A percentile compares a stretch with the other conserved stretches of the same genome.
Evolutionary conservation across 176 grass and related monocot genomes (phyloP).

Genomic region (Oryza nivara): DNA sequence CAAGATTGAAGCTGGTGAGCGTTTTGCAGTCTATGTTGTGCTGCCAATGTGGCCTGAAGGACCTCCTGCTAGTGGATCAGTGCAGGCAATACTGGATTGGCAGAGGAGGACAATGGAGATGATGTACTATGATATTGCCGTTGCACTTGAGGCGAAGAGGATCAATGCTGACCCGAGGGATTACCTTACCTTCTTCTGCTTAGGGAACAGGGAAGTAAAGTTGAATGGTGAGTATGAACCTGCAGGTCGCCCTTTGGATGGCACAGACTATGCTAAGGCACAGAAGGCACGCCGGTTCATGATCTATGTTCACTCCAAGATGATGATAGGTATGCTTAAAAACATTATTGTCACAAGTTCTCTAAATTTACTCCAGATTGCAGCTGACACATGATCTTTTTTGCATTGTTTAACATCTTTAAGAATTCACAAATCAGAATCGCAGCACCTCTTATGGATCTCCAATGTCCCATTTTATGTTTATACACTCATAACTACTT

Average conservation of each 20-base stretch:
- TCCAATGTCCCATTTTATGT: not conserved
- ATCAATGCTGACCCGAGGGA: slow-evolving; percentile 64
- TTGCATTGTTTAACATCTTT: not conserved
- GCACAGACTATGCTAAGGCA: slow-evolving; percentile 64
- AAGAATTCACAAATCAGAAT: not conserved
- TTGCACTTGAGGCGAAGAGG: slow-evolving; percentile 65
- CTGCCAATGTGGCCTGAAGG: slow-evolving; percentile 98
- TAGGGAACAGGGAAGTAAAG: slow-evolving; percentile 85
- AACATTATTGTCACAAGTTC: not conserved
- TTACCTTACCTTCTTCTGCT: slow-evolving; percentile 92
- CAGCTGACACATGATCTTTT: not conserved
- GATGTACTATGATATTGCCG: slow-evolving; percentile 83
- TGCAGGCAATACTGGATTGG: slow-evolving; percentile 92
- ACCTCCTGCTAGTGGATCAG: slow-evolving; percentile 58
- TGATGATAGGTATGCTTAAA: slow-evolving; percentile 88
- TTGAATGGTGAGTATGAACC: slow-evolving; percentile 79
- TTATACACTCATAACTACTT: not conserved
- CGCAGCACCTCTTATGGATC: not conserved
- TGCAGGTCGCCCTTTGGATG: slow-evolving; percentile 45
- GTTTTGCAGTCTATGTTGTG: slow-evolving; percentile 77
- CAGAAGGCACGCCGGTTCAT: slow-evolving; percentile 87
- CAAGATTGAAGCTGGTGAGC: slow-evolving; percentile 91
- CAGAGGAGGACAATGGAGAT: slow-evolving; percentile 97
- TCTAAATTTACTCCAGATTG: not conserved
- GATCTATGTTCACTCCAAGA: slow-evolving; percentile 98